phyloP scores from a whole-genome alignment of 768 basidiomycete species.

The Macrolepiota albuminosa region DNA sequence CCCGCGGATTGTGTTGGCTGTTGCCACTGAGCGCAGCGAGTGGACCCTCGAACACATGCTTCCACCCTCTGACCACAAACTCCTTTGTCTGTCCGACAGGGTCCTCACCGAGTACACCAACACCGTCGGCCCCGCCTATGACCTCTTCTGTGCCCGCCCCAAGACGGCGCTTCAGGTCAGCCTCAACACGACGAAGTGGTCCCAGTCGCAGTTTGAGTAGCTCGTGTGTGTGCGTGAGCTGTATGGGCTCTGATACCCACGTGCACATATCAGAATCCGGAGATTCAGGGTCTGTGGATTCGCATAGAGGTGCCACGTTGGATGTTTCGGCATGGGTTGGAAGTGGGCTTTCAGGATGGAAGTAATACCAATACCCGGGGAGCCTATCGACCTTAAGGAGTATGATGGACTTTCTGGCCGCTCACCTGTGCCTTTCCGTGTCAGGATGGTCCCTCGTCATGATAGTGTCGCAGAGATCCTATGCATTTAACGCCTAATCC shows the following conservation, averaged over 20 bases:
- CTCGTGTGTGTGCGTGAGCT: slow-evolving; percentile 28
- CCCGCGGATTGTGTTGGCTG: too few species aligned
- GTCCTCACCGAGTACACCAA: slow-evolving; percentile 11
- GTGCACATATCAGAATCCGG: slow-evolving; percentile 1
- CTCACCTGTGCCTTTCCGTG: slow-evolving; percentile 38
- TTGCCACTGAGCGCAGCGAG: too few species aligned
- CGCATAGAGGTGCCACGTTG: not conserved
- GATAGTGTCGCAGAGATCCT: slow-evolving; percentile 24
- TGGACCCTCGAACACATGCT: too few species aligned
- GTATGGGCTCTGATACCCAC: slow-evolving; percentile 5
- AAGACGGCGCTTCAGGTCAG: slow-evolving; percentile 32
- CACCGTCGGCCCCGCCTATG: slow-evolving; percentile 14
- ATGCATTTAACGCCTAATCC: not conserved
- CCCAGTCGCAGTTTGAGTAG: slow-evolving; percentile 33
- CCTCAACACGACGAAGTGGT: slow-evolving; percentile 35
- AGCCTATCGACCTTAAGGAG: slow-evolving; percentile 41
- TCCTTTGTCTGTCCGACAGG: slow-evolving; percentile 6
- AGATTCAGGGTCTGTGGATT: slow-evolving; percentile 8
- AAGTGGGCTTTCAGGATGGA: slow-evolving; percentile 42
- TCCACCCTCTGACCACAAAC: slow-evolving; percentile 19
- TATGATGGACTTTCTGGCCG: slow-evolving; percentile 44
- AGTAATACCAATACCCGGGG: slow-evolving; percentile 32
- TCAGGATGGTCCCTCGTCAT: slow-evolving; percentile 27
- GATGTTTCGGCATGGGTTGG: slow-evolving; percentile 29
- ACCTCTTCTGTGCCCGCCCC: slow-evolving; percentile 36